A percentile compares a stretch with the other conserved stretches of the same genome.
Conservation (phyloP, 75 land plant genomes). For the Sequoia sempervirens region DNA sequence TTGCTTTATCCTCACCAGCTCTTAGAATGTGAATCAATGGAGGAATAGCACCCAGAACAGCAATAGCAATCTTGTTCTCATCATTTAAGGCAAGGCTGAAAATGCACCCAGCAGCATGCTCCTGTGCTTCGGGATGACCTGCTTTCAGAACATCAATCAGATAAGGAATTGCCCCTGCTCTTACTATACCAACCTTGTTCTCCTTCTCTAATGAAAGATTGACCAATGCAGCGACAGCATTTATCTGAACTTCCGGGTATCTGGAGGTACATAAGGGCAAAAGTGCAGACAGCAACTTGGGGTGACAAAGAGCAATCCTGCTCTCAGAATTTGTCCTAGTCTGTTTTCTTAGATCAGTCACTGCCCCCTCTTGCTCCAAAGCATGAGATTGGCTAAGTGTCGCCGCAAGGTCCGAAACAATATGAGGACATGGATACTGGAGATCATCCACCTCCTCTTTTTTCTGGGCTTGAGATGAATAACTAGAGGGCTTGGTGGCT, state of each 20-base stretch:
- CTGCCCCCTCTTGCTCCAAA: slow-evolving; percentile 53
- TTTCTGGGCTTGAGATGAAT: slow-evolving; percentile 10
- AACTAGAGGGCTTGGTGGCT: slow-evolving; percentile 23
- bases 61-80: slow-evolving; percentile 74
- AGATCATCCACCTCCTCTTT: slow-evolving; percentile 1
- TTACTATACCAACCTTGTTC: slow-evolving; percentile 63
- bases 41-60: slow-evolving; percentile 70
- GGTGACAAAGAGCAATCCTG: slow-evolving; percentile 53
- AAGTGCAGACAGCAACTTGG: slow-evolving; percentile 42
- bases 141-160: slow-evolving; percentile 52
- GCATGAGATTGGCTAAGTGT: slow-evolving; percentile 29
- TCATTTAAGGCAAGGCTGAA: slow-evolving; percentile 80
- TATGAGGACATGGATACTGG: background rate
- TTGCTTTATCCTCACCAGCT: slow-evolving; percentile 30
- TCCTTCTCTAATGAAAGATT: slow-evolving; percentile 66
- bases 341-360: slow-evolving; percentile 39
- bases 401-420: slow-evolving; percentile 25
- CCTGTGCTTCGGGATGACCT: slow-evolving; percentile 48
- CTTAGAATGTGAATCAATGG: slow-evolving; percentile 60
- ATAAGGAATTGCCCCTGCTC: slow-evolving; percentile 60
- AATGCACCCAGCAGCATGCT: slow-evolving; percentile 77
- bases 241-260: slow-evolving; percentile 13
- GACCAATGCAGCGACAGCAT: slow-evolving; percentile 43
- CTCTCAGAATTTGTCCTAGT: slow-evolving; percentile 34
- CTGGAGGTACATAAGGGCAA: slow-evolving; percentile 28